These are phyloP conservation scores for Leptosphaerulina australis DNA, from an alignment of 2,329 filamentous ascomycete genomes.

Conservation along the genomic window DNA sequence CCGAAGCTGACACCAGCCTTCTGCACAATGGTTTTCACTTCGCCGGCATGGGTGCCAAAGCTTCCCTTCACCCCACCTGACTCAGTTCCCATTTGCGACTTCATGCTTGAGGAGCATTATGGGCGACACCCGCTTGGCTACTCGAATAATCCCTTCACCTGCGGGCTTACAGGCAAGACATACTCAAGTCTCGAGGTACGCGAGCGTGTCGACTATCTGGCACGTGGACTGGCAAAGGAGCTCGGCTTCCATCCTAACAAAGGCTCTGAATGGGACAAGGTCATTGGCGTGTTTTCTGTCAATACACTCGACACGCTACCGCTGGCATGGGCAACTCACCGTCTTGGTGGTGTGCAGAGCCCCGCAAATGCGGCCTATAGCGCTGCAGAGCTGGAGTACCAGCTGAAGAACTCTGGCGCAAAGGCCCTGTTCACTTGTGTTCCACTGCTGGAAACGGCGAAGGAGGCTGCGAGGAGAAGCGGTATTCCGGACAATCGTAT, in stretches of 20 bases:
- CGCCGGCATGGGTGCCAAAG: conserved; percentile 66
- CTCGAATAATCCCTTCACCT: conserved; percentile 75
- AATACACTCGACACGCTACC: conserved; percentile 84
- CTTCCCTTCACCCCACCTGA: conserved; percentile 73
- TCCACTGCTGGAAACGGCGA: conserved; percentile 67
- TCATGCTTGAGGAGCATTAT: conserved; percentile 74
- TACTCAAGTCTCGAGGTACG: conserved; percentile 69
- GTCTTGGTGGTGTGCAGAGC: conserved; percentile 73
- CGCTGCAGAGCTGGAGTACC: conserved; percentile 71
- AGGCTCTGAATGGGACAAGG: conserved; percentile 81
- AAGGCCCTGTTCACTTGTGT: conserved; percentile 74
- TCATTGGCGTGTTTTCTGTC: conserved; percentile 75
- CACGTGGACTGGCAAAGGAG: conserved; percentile 71
- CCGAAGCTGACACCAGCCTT: not conserved
- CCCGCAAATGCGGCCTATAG: conserved; percentile 79
- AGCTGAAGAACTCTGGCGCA: conserved; percentile 71
- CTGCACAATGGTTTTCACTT: conserved; percentile 58
- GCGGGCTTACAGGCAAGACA: conserved; percentile 72
- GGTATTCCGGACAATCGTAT: conserved; percentile 69
- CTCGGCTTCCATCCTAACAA: conserved; percentile 72
- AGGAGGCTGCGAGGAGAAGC: conserved; percentile 67
- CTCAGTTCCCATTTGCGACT: conserved; percentile 74
- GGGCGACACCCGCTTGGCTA: conserved; percentile 68
- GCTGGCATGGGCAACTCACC: conserved; percentile 74
- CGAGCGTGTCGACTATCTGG: conserved; percentile 69